phyloP scores from a whole-genome alignment of 1,139 yeast species.

The Scheffersomyces titani region DNA sequence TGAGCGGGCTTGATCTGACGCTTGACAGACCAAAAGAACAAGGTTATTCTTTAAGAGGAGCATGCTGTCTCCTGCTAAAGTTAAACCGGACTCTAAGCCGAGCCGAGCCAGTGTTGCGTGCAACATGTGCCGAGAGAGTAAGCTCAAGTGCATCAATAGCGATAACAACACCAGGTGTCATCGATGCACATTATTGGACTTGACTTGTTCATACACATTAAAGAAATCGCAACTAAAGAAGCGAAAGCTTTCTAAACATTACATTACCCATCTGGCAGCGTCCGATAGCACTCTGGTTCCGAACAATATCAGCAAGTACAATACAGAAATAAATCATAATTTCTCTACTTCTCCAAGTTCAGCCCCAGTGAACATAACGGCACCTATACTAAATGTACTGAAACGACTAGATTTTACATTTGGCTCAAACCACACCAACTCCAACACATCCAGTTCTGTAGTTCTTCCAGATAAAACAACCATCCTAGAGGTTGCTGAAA shows the following conservation, averaged over 20 bases:
- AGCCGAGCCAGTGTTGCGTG: slow-evolving; percentile 25
- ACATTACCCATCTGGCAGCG: background rate
- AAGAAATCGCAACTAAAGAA: slow-evolving; percentile 20
- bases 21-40: background rate
- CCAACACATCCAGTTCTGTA: background rate
- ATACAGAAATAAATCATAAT: background rate
- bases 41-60: background rate
- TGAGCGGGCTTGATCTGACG: background rate
- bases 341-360: background rate
- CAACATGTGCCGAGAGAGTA: slow-evolving; percentile 22
- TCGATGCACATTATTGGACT: slow-evolving; percentile 19
- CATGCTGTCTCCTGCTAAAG: background rate
- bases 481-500: slow-evolving; percentile 26
- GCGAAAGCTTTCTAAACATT: slow-evolving; percentile 1
- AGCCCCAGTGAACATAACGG: background rate
- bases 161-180: slow-evolving; percentile 17
- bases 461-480: slow-evolving; percentile 27
- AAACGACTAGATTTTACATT: background rate
- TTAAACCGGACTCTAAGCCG: background rate
- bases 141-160: slow-evolving; percentile 20
- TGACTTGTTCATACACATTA: slow-evolving; percentile 23
- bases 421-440: background rate
- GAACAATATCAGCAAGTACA: background rate
- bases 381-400: background rate
- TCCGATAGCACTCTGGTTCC: background rate